Percentiles rank a stretch among this genome's conserved stretches.
Evolutionary conservation across 2,329 filamentous ascomycete species (phyloP).

Genomic region (Aspergillus latus): DNA sequence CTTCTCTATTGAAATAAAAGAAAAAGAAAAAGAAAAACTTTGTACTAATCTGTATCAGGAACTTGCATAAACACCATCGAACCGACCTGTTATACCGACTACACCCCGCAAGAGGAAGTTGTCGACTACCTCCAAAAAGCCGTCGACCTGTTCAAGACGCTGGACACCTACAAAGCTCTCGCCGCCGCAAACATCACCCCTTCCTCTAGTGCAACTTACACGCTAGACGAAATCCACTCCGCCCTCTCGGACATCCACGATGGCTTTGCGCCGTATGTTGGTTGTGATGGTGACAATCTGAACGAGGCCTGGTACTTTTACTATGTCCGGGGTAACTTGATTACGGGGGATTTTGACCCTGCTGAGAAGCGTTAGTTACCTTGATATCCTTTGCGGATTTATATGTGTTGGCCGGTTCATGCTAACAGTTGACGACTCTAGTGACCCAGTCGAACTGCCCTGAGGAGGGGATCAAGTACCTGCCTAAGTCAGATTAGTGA

Average conservation of each 20-base stretch:
- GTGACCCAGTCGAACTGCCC: slow-evolving; percentile 60
- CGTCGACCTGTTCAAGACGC: slow-evolving; percentile 55
- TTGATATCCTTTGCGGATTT: not conserved
- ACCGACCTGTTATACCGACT: slow-evolving; percentile 62
- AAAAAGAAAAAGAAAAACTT: too few species aligned
- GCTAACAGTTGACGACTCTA: slow-evolving; percentile 13
- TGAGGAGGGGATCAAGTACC: slow-evolving; percentile 61
- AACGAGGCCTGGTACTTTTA: slow-evolving; percentile 59
- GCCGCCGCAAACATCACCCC: slow-evolving; percentile 57
- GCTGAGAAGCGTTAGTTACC: slow-evolving; percentile 47
- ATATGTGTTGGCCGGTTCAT: not conserved
- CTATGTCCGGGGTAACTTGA: slow-evolving; percentile 56
- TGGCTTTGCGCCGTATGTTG: slow-evolving; percentile 52
- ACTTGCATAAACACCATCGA: slow-evolving; percentile 71
- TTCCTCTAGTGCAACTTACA: slow-evolving; percentile 52
- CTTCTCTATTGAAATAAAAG: not conserved
- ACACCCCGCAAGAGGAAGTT: slow-evolving; percentile 57
- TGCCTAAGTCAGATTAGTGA: slow-evolving; percentile 52
- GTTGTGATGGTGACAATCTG: slow-evolving; percentile 50
- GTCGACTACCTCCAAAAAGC: slow-evolving; percentile 58
- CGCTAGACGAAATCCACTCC: slow-evolving; percentile 49
- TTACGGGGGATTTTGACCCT: slow-evolving; percentile 61
- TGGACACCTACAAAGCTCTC: slow-evolving; percentile 59
- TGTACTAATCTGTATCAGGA: slow-evolving; percentile 25
- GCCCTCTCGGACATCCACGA: slow-evolving; percentile 51